Evolutionary conservation across 2,329 filamentous ascomycete species (phyloP).

Genomic region (Trichoderma breve): DNA sequence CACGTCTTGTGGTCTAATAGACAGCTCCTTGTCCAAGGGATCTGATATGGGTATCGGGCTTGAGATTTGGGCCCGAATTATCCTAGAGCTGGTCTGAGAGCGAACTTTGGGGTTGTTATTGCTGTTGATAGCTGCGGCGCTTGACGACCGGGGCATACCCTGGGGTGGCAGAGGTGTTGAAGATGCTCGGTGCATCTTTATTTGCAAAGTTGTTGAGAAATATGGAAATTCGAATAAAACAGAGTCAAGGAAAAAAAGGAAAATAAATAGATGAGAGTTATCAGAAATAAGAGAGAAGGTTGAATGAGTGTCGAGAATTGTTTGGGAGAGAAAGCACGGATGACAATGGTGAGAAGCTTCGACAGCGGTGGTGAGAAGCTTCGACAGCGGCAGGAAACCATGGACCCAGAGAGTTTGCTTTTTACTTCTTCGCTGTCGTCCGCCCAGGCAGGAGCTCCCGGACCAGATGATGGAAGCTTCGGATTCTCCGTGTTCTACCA

Average conservation of each 20-base stretch:
- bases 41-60: constrained; percentile 57
- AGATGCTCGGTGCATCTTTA: constrained; percentile 13
- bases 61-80: constrained; percentile 60
- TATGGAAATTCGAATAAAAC: background rate
- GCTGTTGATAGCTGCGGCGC: constrained; percentile 3
- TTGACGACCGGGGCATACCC: constrained; percentile 14
- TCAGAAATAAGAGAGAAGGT: background rate
- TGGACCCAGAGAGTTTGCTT: background rate
- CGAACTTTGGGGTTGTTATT: background rate
- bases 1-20: constrained; percentile 34
- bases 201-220: background rate
- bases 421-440: background rate
- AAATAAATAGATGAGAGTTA: background rate
- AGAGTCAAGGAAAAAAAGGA: background rate
- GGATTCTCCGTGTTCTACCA: background rate
- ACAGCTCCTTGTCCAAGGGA: constrained; percentile 52
- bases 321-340: background rate
- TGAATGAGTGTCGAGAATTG: constrained; percentile 9
- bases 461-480: constrained; percentile 2
- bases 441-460: background rate
- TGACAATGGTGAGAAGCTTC: background rate
- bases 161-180: constrained; percentile 5
- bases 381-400: constrained; percentile 3
- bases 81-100: constrained; percentile 30
- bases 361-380: background rate